Evolutionary conservation across 2,329 filamentous ascomycete species (phyloP).

Genomic region (Exophiala alcalophila): DNA sequence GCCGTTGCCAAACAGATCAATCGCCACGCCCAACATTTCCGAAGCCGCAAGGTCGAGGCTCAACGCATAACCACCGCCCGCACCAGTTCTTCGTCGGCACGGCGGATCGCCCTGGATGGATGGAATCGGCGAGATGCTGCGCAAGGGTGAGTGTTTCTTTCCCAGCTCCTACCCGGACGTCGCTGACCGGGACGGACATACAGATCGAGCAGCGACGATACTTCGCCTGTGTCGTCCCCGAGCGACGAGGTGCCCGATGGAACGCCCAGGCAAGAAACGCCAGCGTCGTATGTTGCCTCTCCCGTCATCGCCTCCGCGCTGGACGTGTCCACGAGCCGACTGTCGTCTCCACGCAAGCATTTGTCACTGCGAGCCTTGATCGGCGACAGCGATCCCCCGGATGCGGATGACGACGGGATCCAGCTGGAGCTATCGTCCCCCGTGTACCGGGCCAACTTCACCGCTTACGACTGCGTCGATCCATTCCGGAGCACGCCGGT

Average conservation of each 20-base stretch:
- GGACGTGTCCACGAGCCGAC: background rate
- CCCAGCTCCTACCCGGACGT: background rate
- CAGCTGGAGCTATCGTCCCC: conserved; percentile 13
- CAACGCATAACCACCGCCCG: conserved; percentile 19
- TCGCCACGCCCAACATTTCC: conserved; percentile 26
- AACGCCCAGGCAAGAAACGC: conserved; percentile 3
- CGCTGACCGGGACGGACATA: conserved; percentile 1
- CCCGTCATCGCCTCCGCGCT: background rate
- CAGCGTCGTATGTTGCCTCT: background rate
- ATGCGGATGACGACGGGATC: conserved; percentile 15
- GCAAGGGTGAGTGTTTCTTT: conserved; percentile 9
- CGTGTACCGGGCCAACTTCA: conserved; percentile 22
- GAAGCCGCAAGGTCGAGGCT: conserved; percentile 21
- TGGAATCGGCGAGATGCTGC: conserved; percentile 21
- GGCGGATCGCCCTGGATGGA: conserved; percentile 25
- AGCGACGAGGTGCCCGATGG: conserved; percentile 4
- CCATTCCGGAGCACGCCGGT: conserved; percentile 20
- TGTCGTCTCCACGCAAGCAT: background rate
- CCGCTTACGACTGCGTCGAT: conserved; percentile 23
- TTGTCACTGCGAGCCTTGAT: conserved; percentile 1
- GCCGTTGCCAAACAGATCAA: conserved; percentile 25
- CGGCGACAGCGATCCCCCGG: background rate
- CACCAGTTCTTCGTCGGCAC: conserved; percentile 23
- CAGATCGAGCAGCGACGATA: conserved; percentile 18
- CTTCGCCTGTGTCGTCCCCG: conserved; percentile 13